Evolutionary conservation across 805 yeast species (phyloP).

Genomic region (Suhomyces faveliae): DNA sequence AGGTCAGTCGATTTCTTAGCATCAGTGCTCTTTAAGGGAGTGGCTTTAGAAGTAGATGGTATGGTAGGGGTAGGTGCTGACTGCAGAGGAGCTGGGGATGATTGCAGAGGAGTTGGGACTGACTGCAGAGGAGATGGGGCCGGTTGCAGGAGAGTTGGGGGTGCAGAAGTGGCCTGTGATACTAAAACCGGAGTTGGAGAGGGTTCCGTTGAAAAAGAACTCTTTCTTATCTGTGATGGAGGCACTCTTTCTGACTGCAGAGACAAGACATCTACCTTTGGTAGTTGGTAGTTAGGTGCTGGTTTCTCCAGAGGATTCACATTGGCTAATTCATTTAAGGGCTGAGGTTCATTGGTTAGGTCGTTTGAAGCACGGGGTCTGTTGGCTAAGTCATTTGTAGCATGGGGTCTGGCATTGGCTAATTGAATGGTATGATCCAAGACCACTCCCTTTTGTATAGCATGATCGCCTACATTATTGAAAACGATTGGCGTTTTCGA

Average conservation of each 20-base stretch:
- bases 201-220: not conserved
- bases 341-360: too few species aligned
- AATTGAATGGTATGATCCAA: not conserved
- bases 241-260: not conserved
- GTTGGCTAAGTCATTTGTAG: too few species aligned
- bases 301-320: not conserved
- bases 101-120: too few species aligned
- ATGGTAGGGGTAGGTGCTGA: not conserved
- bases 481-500: not conserved
- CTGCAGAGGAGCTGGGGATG: too few species aligned
- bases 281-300: too few species aligned
- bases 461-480: too few species aligned
- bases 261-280: not conserved
- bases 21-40: too few species aligned
- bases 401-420: not conserved
- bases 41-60: too few species aligned
- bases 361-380: too few species aligned
- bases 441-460: not conserved
- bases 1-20: not conserved
- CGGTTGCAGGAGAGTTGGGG: not conserved
- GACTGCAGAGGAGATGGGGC: too few species aligned
- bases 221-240: not conserved
- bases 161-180: not conserved
- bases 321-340: not conserved
- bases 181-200: not conserved